Evolutionary conservation across 1,284 basidiomycete species (phyloP).

Genomic region (Ustilago esculenta): DNA sequence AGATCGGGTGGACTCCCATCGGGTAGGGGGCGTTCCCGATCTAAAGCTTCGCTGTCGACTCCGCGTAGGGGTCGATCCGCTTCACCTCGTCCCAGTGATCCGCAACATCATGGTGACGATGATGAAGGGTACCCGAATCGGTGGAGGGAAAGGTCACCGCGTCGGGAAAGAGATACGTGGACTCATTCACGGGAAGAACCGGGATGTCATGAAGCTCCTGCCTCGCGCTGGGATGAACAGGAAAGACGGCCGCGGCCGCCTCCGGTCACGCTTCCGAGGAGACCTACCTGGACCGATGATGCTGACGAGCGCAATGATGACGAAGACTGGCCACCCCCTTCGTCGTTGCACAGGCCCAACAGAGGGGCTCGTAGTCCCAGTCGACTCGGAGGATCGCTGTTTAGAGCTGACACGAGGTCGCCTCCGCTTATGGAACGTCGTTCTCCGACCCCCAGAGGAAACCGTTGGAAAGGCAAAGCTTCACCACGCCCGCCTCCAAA

Average conservation of each 20-base stretch:
- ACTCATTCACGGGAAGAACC: constrained; percentile 2
- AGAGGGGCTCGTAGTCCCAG: constrained; percentile 1
- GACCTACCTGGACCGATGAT: constrained; percentile 8
- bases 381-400: constrained; percentile 1
- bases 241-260: not conserved
- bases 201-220: not conserved
- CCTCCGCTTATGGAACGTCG: not conserved
- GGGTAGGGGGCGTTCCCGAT: not conserved
- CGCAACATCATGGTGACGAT: not conserved
- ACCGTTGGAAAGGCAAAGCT: constrained; percentile 2
- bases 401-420: constrained; percentile 15
- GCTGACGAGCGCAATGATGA: not conserved
- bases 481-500: constrained; percentile 1
- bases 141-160: constrained; percentile 5
- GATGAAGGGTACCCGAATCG: not conserved
- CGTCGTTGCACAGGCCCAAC: not conserved
- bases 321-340: too few relatives aligned
- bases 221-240: not conserved
- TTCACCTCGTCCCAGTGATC: constrained; percentile 7
- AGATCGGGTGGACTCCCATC: not conserved
- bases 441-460: constrained; percentile 2
- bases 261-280: constrained; percentile 3
- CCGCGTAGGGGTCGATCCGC: constrained; percentile 1
- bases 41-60: not conserved
- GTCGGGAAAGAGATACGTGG: constrained; percentile 13